A percentile compares a stretch with the other conserved stretches of the same genome.
phyloP scores from a whole-genome alignment of 345 rosid species.

The Eutrema yunnanense region DNA sequence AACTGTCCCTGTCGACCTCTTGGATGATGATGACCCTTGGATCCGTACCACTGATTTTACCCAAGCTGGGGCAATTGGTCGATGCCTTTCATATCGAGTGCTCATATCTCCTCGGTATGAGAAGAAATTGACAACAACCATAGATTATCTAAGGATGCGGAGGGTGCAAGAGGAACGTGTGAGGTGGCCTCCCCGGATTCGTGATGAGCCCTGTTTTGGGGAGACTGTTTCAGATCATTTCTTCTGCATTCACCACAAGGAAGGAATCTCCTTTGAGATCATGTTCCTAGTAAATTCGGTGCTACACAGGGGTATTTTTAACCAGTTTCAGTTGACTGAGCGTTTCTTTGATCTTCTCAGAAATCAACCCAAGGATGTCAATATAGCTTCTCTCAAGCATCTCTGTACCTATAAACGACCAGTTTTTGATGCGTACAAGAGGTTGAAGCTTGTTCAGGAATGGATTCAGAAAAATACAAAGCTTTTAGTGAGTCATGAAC shows the following conservation, averaged over 20 bases:
- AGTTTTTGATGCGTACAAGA: constrained; percentile 53
- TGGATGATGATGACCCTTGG: constrained; percentile 99
- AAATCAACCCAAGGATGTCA: constrained; percentile 50
- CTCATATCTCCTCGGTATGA: constrained; percentile 63
- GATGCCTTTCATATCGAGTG: constrained; percentile 55
- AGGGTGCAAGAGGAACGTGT: constrained; percentile 47
- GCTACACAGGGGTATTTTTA: constrained; percentile 61
- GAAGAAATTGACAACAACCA: constrained; percentile 42
- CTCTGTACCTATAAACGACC: constrained; percentile 55
- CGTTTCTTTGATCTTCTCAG: constrained; percentile 58
- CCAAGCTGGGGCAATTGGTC: constrained; percentile 63
- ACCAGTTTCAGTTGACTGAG: constrained; percentile 56
- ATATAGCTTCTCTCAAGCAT: constrained; percentile 66
- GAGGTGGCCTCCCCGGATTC: constrained; percentile 33
- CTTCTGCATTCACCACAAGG: constrained; percentile 45
- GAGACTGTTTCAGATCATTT: constrained; percentile 46
- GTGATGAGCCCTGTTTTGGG: constrained; percentile 65
- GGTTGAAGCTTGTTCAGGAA: constrained; percentile 54
- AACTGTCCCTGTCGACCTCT: constrained; percentile 48
- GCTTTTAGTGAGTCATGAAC: constrained; percentile 35
- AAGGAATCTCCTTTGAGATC: constrained; percentile 54
- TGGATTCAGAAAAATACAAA: constrained; percentile 63
- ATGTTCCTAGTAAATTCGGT: constrained; percentile 73
- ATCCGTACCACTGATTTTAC: constrained; percentile 86
- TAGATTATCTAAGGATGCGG: constrained; percentile 41